Percentiles rank a stretch among this genome's conserved stretches.
These are phyloP conservation scores for Pseudogymnoascus sp. DNA, from an alignment of 2,329 filamentous ascomycete species.

Conservation along the genomic window DNA sequence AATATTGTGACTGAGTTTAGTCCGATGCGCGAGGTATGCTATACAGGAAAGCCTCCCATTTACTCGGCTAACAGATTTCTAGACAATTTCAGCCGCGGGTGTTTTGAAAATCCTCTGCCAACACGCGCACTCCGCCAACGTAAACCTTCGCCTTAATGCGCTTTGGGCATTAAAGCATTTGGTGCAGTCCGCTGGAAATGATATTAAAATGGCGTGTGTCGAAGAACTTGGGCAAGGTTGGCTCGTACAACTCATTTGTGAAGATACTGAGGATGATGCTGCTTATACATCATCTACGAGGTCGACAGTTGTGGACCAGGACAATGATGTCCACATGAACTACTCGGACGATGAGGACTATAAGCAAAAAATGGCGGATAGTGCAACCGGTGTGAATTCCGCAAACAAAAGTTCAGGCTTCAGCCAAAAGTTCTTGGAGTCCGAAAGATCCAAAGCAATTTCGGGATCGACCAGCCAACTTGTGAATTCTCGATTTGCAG, in stretches of 20 bases:
- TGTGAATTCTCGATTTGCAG: constrained; percentile 41
- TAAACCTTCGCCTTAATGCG: constrained; percentile 73
- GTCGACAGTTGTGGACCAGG: constrained; percentile 34
- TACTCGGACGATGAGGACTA: constrained; percentile 34
- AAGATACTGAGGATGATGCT: constrained; percentile 45
- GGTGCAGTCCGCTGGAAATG: constrained; percentile 61
- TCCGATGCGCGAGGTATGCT: constrained; percentile 75
- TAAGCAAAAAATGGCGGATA: neutral
- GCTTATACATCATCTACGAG: constrained; percentile 12
- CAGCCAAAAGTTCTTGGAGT: neutral
- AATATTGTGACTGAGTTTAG: constrained; percentile 86
- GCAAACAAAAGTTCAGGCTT: neutral
- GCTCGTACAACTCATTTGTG: constrained; percentile 70
- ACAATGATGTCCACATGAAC: constrained; percentile 52
- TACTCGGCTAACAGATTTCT: constrained; percentile 11
- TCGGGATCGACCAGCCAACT: constrained; percentile 32
- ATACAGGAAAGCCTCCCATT: neutral
- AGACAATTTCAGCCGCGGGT: constrained; percentile 66
- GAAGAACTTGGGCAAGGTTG: constrained; percentile 70
- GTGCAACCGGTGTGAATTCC: neutral
- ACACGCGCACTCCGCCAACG: constrained; percentile 73
- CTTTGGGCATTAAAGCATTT: constrained; percentile 93
- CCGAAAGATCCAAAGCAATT: constrained; percentile 9
- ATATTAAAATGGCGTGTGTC: constrained; percentile 68
- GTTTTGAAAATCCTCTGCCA: constrained; percentile 71